Base-by-base conservation (phyloP, 805 yeast genomes). In the Blastobotrys terrestris region DNA sequence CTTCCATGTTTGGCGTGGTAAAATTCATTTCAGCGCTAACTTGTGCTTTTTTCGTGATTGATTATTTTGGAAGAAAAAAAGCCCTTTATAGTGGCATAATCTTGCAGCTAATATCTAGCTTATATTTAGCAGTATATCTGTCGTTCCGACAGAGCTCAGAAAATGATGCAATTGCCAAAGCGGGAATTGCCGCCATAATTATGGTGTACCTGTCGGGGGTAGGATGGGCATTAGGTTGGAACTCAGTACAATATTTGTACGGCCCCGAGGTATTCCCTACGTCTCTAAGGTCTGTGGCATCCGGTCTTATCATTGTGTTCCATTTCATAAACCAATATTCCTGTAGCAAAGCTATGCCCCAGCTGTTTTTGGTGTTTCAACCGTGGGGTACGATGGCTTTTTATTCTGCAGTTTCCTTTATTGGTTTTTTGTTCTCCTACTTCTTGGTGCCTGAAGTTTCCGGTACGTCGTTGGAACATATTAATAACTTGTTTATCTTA, bases 221-320 rank as follows among this genome's bases (percentile, higher is more conserved):
- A 19, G 83, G 82, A 39, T 80, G 84, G 84, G 75, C 80, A 31
- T 63, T 79, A 65, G 84, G 84, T 39, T 80, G 78, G 75, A 80
- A 80, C 65, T 69, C 79, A 0, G 68, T 78, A 48, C 83, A 79
- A 62, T 79, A 79, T 60, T 68, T 79, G 57, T 65, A 79, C 58
- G 78, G 78, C 54, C 72, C 83, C 2, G 84, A 80, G 60, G 71
- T 80, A 50, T 72, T 79, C 61, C 84, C 84, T 19, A 65, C 79
- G 59, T 70, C 74, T 53, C 69, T 76, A 39, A 71, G 83, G 56
- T 72, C 74, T 39, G 65, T 77, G 56, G 82, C 78, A 22, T 76
- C 77, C 46, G 72, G 81, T 2, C 54, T 76, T 21, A 71, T 77
- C 56, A 80, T 80, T 84, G 74, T 72, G 2, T 71, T 79, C 63